Conservation (phyloP, 768 basidiomycete species). For the Boletus sp. region DNA sequence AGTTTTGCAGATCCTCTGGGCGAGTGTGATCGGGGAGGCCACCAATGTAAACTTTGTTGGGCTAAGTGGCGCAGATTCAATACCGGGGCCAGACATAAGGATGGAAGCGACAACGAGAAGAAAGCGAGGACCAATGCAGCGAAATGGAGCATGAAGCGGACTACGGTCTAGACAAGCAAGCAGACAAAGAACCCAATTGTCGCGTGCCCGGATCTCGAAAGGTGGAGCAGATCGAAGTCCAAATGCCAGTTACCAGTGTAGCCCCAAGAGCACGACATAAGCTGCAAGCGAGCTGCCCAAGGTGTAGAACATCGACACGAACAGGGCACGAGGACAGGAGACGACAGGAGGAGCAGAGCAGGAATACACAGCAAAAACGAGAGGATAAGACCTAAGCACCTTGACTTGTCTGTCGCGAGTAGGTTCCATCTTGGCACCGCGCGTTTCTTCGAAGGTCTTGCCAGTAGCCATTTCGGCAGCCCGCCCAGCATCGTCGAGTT, state of each 20-base stretch:
- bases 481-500: conserved; percentile 27
- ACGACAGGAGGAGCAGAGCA: conserved; percentile 20
- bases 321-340: conserved; percentile 16
- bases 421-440: conserved; percentile 43
- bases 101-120: conserved; percentile 47
- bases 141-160: conserved; percentile 16
- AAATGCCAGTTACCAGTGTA: conserved; percentile 21
- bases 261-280: conserved; percentile 17
- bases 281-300: conserved; percentile 16
- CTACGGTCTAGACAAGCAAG: conserved; percentile 38
- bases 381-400: conserved; percentile 76
- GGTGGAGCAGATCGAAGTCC: conserved; percentile 25
- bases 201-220: conserved; percentile 22
- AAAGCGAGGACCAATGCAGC: conserved; percentile 40
- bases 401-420: conserved; percentile 75
- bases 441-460: conserved; percentile 41
- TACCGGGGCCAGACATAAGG: conserved; percentile 52
- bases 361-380: conserved; percentile 30
- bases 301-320: conserved; percentile 17
- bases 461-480: conserved; percentile 13
- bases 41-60: conserved; percentile 92
- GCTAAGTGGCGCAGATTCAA: conserved; percentile 73
- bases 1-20: conserved; percentile 78
- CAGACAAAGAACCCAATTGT: conserved; percentile 35
- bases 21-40: conserved; percentile 85